These are phyloP conservation scores for Isatis lusitanica DNA, from an alignment of 441 rosid genomes.

Conservation along the genomic window DNA sequence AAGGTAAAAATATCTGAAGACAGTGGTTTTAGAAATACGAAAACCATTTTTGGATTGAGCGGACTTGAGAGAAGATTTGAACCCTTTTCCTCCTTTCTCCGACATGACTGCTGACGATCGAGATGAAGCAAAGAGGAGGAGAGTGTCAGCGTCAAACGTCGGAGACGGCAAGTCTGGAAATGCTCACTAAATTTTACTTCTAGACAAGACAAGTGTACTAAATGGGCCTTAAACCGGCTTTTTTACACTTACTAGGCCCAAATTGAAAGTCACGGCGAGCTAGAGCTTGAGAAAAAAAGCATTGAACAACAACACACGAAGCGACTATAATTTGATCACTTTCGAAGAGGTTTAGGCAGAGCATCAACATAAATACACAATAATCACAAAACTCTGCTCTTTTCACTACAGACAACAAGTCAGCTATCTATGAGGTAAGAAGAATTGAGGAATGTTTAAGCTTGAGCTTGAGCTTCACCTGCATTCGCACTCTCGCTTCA, in stretches of 20 bases:
- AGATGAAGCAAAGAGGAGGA: background rate
- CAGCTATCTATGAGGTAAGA: slow-evolving; percentile 1
- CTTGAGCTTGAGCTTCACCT: background rate
- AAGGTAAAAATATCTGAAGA: background rate
- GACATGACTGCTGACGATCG: slow-evolving; percentile 19
- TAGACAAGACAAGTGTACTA: background rate
- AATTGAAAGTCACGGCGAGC: background rate
- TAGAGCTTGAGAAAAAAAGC: background rate
- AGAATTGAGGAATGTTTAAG: background rate
- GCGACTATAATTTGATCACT: background rate
- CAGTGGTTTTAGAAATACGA: slow-evolving; percentile 1
- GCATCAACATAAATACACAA: background rate
- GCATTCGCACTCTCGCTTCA: slow-evolving; percentile 7
- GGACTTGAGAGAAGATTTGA: slow-evolving; percentile 44
- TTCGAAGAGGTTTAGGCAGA: slow-evolving; percentile 17
- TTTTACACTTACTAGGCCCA: background rate
- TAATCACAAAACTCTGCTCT: slow-evolving; percentile 31
- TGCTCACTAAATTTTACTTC: background rate
- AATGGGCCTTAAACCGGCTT: slow-evolving; percentile 5
- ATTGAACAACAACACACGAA: background rate
- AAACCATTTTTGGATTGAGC: slow-evolving; percentile 23
- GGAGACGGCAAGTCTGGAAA: background rate
- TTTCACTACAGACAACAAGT: slow-evolving; percentile 20
- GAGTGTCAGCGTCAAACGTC: background rate
- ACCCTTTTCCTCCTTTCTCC: slow-evolving; percentile 65